phyloP scores from a whole-genome alignment of 148 eudicot genomes.

The Camellia lanceoleosa region DNA sequence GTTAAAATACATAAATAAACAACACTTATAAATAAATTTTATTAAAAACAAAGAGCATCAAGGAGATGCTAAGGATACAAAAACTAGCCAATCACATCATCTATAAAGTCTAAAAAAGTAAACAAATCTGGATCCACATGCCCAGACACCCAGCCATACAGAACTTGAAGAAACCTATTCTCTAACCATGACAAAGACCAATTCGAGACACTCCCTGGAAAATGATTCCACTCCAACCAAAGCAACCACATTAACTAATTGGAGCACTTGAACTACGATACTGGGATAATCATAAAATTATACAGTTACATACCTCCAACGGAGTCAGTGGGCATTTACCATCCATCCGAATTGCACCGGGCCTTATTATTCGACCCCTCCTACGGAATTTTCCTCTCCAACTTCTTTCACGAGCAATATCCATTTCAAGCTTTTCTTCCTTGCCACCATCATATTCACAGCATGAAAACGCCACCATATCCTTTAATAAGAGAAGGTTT shows the following conservation, averaged over 20 bases:
- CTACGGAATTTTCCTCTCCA: constrained; percentile 95
- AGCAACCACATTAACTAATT: not conserved
- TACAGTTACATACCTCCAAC: constrained; percentile 60
- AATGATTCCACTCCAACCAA: no score
- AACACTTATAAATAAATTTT: not conserved
- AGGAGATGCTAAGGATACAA: no score
- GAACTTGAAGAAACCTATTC: no score
- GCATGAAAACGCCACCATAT: constrained; percentile 99
- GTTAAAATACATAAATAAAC: not conserved
- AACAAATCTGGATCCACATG: no score
- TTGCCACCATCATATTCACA: constrained; percentile 96
- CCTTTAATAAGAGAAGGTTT: constrained; percentile 43
- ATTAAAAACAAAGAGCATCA: not conserved
- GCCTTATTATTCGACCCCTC: constrained; percentile 82
- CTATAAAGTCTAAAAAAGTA: no score
- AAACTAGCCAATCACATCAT: no score
- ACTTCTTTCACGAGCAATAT: constrained; percentile 90
- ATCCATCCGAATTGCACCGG: constrained; percentile 85
- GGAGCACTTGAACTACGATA: not conserved
- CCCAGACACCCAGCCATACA: no score
- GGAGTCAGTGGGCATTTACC: constrained; percentile 99
- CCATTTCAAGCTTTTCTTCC: constrained; percentile 91
- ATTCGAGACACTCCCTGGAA: no score
- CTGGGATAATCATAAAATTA: not conserved
- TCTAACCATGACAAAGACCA: no score